Base-by-base conservation (phyloP, 129 eudicot genomes). In the Tanacetum coccineum region DNA sequence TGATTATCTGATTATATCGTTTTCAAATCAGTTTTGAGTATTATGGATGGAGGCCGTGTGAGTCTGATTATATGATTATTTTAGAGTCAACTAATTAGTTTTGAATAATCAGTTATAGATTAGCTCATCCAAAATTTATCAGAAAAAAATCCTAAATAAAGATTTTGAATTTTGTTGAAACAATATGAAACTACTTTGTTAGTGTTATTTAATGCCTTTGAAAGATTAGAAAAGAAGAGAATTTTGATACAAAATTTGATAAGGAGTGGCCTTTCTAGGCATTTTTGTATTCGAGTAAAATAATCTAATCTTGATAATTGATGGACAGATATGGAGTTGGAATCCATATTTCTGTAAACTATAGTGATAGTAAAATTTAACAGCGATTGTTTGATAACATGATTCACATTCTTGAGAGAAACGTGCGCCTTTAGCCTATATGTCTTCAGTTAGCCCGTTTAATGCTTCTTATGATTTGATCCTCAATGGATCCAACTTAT, bases 121-220 rank as follows among this genome's bases (percentile, higher is more conserved):
- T 32, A 6, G 42, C 10, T 36, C 42, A 36, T 36, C 42, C 2
- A 36, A 36, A 36, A 36, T 32, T 32, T 32, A 32, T 36, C 42
- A 36, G 6, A 36, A 36, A 9, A 36, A 36, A 36, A 7, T 36
- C 42, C 42, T 36, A 36, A 1, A 3, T 53, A 1, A 36, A 19
- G 62, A 71, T 53, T 20, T 45, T 39, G n/a, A 54, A 71, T 15
- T 60, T 46, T 30, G 67, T 36, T 8, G 2, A 26, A 72, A 64
- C 46, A 51, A 42, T 64, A 73, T 73, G 64, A 39, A 64, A 63
- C 20, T 63, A 6, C 9, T 11, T 8, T 52, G 28, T 72, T 72
- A 32, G 13, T 28, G 10, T 39, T 26, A 54, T 11, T 64, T 54
- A 42, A 36, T 36, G 10, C 42, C 42, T 36, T 36, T 36, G 10